Base-by-base conservation (phyloP, 305 asterid genomes). In the Caryopteris hybrid region DNA sequence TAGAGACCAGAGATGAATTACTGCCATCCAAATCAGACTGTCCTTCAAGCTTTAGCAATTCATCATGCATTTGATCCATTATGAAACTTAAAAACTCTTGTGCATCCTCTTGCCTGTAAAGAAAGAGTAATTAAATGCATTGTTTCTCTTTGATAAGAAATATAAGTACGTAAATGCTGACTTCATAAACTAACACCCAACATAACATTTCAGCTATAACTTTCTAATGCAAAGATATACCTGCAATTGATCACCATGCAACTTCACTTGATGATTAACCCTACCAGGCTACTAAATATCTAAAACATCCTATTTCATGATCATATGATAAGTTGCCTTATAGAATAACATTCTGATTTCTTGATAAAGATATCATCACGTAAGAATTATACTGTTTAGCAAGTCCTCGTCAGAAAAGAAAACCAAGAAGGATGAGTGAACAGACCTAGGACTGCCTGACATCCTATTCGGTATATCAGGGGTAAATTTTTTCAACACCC, bases 21-120 rank as follows among this genome's bases (percentile, higher is more conserved):
- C 71, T 77, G 38, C 91, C 97, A 55, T 69, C 82, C 72, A 62
- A 56, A 70, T 61, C 67, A 52, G 91, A 78, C 47, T 73, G 76
- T 59, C 99, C 99, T 41, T 85, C 85, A 81, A 87, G 86, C 84
- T 83, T 91, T 41, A 91, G 82, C 82, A 93, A 75, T 75, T 93
- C 99, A 73, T 84, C 95, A 72, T 93, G 96, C 97, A 93, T 86
- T 83, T 88, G 97, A 82, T 91, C 80, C 88, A 93, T 79, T 64
- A 88, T 64, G 79, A 85, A 93, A 79, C 93, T 81, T 27, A 93
- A 80, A 71, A 91, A 93, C 76, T 91, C 97, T 74, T 93, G 99
- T 20, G 99, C 96, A 75, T 93, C 97, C 84, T 93, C 99, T 83
- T 93, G 97, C 83, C 97, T 93, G 86, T 46, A 61, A 65, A 66